These are phyloP conservation scores for Podaxis sp. DNA, from an alignment of 768 basidiomycete species.

Conservation along the genomic window DNA sequence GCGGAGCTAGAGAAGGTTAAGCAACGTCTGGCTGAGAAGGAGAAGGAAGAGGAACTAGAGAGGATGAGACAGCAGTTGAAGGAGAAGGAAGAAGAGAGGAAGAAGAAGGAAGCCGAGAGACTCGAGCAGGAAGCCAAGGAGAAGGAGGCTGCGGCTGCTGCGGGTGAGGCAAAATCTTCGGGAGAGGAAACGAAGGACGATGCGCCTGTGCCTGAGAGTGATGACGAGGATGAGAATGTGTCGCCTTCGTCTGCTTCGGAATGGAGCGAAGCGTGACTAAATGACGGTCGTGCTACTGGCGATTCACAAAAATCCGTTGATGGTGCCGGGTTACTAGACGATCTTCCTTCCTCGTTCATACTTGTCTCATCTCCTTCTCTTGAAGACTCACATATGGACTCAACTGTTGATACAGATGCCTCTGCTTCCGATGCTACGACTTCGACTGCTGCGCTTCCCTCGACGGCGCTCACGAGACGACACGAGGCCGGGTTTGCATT, in stretches of 20 bases:
- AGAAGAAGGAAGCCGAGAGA: slow-evolving; percentile 27
- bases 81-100: slow-evolving; percentile 41
- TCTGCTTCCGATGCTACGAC: background rate
- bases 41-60: slow-evolving; percentile 44
- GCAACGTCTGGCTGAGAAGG: slow-evolving; percentile 51
- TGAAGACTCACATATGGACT: background rate
- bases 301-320: background rate
- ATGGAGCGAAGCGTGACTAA: slow-evolving; percentile 18
- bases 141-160: slow-evolving; percentile 19
- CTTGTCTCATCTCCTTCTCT: background rate
- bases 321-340: background rate
- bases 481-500: slow-evolving; percentile 14
- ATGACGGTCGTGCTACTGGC: slow-evolving; percentile 1
- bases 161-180: slow-evolving; percentile 20
- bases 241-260: slow-evolving; percentile 9
- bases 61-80: slow-evolving; percentile 42
- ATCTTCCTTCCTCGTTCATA: slow-evolving; percentile 4
- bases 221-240: slow-evolving; percentile 34
- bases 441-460: background rate
- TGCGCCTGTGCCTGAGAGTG: slow-evolving; percentile 33
- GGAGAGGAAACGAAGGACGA: slow-evolving; percentile 28
- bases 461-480: slow-evolving; percentile 9
- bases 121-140: slow-evolving; percentile 27
- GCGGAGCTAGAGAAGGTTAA: slow-evolving; percentile 54
- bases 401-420: background rate